These are phyloP conservation scores for Prunella vulgaris DNA, from an alignment of 257 asterid genomes.

Conservation along the genomic window DNA sequence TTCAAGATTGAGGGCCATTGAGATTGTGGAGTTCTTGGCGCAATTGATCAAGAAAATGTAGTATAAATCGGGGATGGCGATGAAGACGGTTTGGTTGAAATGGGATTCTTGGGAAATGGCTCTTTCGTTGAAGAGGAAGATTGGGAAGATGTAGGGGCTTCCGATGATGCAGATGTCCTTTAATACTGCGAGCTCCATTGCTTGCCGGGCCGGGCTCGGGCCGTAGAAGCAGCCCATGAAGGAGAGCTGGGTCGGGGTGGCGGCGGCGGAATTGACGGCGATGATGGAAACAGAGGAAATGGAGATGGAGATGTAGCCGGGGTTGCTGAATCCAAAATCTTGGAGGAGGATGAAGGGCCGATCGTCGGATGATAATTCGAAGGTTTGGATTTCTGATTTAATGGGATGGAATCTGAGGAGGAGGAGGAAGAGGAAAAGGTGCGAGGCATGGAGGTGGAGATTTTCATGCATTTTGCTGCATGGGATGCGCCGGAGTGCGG, in stretches of 20 bases:
- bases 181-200: constrained; percentile 24
- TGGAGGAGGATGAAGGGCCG: constrained; percentile 32
- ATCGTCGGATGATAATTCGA: constrained; percentile 20
- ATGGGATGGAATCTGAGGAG: not conserved
- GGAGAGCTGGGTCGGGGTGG: constrained; percentile 22
- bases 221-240: constrained; percentile 38
- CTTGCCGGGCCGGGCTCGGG: constrained; percentile 29
- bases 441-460: not conserved
- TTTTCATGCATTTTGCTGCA: constrained; percentile 20
- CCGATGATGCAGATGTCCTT: constrained; percentile 31
- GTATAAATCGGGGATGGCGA: constrained; percentile 33
- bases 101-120: not conserved
- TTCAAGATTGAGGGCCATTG: constrained; percentile 30
- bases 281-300: constrained; percentile 25
- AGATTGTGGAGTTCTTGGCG: constrained; percentile 25
- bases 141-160: constrained; percentile 35
- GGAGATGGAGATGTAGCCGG: constrained; percentile 30
- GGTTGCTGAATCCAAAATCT: constrained; percentile 34
- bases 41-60: constrained; percentile 39
- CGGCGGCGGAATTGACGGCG: not conserved
- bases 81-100: constrained; percentile 17
- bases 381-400: constrained; percentile 26
- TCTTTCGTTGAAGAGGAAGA: constrained; percentile 26
- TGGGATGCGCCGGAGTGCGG: constrained; percentile 10
- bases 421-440: constrained; percentile 10